These are phyloP conservation scores for Ceratocystiopsis sp. DNA, from an alignment of 2,329 filamentous ascomycete species.

Conservation along the genomic window DNA sequence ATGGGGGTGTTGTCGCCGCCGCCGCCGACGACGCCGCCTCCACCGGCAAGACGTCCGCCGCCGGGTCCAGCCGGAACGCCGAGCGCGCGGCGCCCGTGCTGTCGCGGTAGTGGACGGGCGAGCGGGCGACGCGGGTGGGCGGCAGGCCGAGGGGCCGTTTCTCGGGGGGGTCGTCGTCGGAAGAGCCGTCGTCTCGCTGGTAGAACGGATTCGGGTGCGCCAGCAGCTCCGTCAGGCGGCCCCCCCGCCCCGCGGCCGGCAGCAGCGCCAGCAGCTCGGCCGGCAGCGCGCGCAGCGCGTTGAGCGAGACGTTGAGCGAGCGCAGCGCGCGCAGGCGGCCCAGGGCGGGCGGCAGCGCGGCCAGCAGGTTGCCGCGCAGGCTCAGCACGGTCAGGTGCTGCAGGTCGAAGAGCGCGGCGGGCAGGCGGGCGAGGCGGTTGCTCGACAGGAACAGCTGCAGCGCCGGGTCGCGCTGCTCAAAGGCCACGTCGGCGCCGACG, in stretches of 20 bases:
- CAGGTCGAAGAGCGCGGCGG: conserved; percentile 43
- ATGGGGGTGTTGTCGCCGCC: neutral
- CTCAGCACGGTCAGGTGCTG: conserved; percentile 46
- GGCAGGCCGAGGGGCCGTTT: no score
- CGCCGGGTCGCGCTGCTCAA: conserved; percentile 38
- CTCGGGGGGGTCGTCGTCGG: no score
- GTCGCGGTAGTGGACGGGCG: conserved; percentile 10
- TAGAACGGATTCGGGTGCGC: conserved; percentile 48
- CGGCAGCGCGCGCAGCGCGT: conserved; percentile 42
- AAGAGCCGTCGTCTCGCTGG: conserved; percentile 11
- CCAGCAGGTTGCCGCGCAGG: conserved; percentile 45
- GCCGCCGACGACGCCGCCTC: neutral
- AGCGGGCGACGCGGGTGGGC: conserved; percentile 4
- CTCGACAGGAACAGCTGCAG: conserved; percentile 44
- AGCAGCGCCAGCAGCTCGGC: conserved; percentile 44
- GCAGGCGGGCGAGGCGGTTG: conserved; percentile 40
- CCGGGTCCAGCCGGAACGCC: neutral
- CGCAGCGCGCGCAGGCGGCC: conserved; percentile 38
- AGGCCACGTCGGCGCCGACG: conserved; percentile 38
- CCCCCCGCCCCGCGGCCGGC: conserved; percentile 13
- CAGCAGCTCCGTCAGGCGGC: conserved; percentile 32
- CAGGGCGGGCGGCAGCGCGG: conserved; percentile 43
- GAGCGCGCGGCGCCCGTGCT: conserved; percentile 5
- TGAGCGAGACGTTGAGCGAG: conserved; percentile 50
- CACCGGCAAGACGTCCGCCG: conserved; percentile 4